These are phyloP conservation scores for Scortechinia acanthostroma DNA, from an alignment of 2,329 filamentous ascomycete species.

Conservation along the genomic window DNA sequence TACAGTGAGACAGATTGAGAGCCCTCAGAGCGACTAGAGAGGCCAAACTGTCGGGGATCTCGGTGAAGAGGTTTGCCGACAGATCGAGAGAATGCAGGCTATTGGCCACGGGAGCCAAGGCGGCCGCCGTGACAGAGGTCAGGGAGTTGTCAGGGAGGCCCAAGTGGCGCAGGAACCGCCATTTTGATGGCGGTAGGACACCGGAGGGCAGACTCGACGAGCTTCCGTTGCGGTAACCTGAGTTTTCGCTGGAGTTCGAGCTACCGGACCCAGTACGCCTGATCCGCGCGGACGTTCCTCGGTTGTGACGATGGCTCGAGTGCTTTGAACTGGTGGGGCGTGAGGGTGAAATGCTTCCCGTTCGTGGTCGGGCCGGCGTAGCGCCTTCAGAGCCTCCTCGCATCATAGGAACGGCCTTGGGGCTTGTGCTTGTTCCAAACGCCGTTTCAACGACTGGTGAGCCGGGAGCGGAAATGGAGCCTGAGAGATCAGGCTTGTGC, in stretches of 20 bases:
- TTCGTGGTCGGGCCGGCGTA: slow-evolving; percentile 76
- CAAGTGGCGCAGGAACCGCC: slow-evolving; percentile 88
- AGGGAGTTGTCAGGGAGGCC: slow-evolving; percentile 87
- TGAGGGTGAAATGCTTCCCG: slow-evolving; percentile 52
- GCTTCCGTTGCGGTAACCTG: slow-evolving; percentile 63
- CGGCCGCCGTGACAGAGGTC: slow-evolving; percentile 68
- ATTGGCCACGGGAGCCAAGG: slow-evolving; percentile 75
- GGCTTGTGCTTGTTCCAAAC: slow-evolving; percentile 16
- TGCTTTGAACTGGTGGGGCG: slow-evolving; percentile 68
- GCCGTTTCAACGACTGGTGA: slow-evolving; percentile 43
- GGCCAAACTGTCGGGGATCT: slow-evolving; percentile 85
- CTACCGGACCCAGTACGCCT: slow-evolving; percentile 85
- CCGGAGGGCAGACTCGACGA: slow-evolving; percentile 70
- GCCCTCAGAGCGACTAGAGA: slow-evolving; percentile 81
- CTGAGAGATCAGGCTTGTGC: slow-evolving; percentile 58
- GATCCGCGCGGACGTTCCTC: slow-evolving; percentile 65
- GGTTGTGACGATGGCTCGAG: slow-evolving; percentile 45
- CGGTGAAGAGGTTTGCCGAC: slow-evolving; percentile 85
- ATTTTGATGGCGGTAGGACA: slow-evolving; percentile 76
- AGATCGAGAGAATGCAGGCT: slow-evolving; percentile 88
- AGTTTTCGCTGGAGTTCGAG: slow-evolving; percentile 73
- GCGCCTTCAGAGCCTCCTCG: slow-evolving; percentile 17
- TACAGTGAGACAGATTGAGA: slow-evolving; percentile 89
- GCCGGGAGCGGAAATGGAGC: slow-evolving; percentile 63
- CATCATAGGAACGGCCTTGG: background rate